phyloP scores from a whole-genome alignment of 2,329 filamentous ascomycete species.

The Ophiosphaerella herpotricha region DNA sequence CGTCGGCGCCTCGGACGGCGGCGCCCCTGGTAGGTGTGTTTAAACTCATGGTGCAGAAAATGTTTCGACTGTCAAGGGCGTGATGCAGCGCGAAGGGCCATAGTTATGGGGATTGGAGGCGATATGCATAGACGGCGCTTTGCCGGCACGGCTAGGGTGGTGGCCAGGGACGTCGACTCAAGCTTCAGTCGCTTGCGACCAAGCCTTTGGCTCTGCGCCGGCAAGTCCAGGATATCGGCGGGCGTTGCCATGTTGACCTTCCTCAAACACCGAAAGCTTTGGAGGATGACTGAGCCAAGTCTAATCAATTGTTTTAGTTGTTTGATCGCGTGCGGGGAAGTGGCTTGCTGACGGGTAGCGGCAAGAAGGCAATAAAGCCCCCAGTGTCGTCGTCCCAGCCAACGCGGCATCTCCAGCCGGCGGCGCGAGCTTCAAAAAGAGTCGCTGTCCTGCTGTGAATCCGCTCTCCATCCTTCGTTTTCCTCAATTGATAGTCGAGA shows the following conservation, averaged over 20 bases:
- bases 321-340: constrained; percentile 18
- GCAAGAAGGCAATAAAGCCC: constrained; percentile 20
- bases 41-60: constrained; percentile 18
- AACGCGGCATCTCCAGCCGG: constrained; percentile 21
- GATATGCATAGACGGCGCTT: constrained; percentile 3
- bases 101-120: constrained; percentile 14
- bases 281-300: constrained; percentile 8
- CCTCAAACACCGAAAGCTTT: constrained; percentile 5
- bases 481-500: constrained; percentile 15
- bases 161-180: constrained; percentile 24
- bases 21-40: constrained; percentile 6
- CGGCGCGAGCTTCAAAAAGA: constrained; percentile 17
- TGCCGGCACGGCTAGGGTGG: constrained; percentile 1
- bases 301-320: constrained; percentile 4
- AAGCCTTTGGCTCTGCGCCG: constrained; percentile 23
- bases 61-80: constrained; percentile 8
- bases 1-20: constrained; percentile 23
- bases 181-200: constrained; percentile 18
- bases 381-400: constrained; percentile 48
- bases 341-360: not conserved
- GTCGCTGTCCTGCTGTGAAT: not conserved
- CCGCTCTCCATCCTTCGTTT: not conserved
- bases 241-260: constrained; percentile 10
- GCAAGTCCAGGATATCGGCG: constrained; percentile 34
- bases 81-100: constrained; percentile 6